Evolutionary conservation across 2,329 filamentous ascomycete genomes (phyloP).

Genomic region (Plenodomus lindquistii): DNA sequence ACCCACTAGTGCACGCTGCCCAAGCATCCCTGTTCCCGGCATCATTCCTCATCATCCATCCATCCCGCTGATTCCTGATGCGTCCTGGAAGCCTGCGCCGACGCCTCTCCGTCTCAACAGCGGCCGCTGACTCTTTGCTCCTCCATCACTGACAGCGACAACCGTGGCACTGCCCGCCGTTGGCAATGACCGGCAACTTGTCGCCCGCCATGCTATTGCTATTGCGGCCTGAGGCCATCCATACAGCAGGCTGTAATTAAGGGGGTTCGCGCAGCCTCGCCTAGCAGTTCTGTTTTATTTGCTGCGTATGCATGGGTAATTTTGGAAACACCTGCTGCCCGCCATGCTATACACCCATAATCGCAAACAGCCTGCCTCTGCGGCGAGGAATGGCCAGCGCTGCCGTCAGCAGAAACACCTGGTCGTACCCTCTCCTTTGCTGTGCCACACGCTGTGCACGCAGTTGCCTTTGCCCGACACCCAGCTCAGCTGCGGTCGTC

Average conservation of each 20-base stretch:
- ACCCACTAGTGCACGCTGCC: slow-evolving; percentile 14
- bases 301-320: slow-evolving; percentile 11
- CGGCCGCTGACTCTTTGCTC: slow-evolving; percentile 13
- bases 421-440: slow-evolving; percentile 6
- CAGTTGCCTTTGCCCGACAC: slow-evolving; percentile 4
- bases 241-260: neutral
- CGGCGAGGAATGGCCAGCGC: slow-evolving; percentile 14
- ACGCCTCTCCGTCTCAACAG: slow-evolving; percentile 9
- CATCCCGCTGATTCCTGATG: slow-evolving; percentile 2
- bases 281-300: slow-evolving; percentile 1
- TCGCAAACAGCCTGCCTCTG: slow-evolving; percentile 14
- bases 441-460: slow-evolving; percentile 22
- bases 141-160: neutral
- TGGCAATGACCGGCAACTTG: no score
- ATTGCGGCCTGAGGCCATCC: slow-evolving; percentile 16
- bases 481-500: no score
- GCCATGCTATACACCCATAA: slow-evolving; percentile 26
- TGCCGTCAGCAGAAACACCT: neutral
- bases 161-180: slow-evolving; percentile 1
- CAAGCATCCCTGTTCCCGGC: slow-evolving; percentile 23
- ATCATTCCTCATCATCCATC: slow-evolving; percentile 36
- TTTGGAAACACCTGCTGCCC: slow-evolving; percentile 8
- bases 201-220: no score
- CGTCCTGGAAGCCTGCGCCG: slow-evolving; percentile 20
- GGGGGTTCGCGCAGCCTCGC: slow-evolving; percentile 1